Conservation (phyloP, 2,329 filamentous ascomycete genomes). For the Uncinocarpus reesii region DNA sequence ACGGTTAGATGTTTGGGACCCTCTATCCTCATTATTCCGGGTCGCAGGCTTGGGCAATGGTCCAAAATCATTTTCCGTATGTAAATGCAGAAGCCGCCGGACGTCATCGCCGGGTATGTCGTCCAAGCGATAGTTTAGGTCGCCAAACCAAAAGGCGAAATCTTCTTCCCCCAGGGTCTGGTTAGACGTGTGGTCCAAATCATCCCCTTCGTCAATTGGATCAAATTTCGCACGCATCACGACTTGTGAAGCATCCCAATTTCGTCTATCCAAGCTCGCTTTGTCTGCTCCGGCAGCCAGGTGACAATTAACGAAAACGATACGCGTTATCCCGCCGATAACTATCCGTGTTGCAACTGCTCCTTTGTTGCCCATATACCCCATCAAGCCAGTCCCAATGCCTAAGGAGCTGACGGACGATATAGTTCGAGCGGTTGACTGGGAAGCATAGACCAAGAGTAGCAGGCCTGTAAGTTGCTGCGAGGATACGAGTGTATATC, state of each 20-base stretch:
- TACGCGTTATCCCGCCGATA: conserved; percentile 75
- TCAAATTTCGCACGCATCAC: conserved; percentile 65
- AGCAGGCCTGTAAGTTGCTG: conserved; percentile 82
- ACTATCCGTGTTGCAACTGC: conserved; percentile 72
- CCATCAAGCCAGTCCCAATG: conserved; percentile 80
- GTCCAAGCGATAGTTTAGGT: conserved; percentile 87
- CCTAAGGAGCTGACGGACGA: conserved; percentile 71
- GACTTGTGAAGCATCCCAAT: conserved; percentile 83
- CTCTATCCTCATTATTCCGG: conserved; percentile 6
- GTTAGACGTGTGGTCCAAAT: conserved; percentile 40
- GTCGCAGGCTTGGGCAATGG: conserved; percentile 13
- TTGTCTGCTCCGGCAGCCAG: conserved; percentile 78
- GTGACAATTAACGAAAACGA: conserved; percentile 88
- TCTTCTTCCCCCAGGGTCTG: conserved; percentile 79
- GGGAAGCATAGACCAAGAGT: conserved; percentile 74
- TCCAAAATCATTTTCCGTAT: conserved; percentile 32
- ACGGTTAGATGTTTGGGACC: not conserved
- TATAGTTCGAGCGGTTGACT: conserved; percentile 61
- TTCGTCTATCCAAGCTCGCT: conserved; percentile 65
- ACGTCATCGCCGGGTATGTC: conserved; percentile 86
- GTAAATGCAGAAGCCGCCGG: conserved; percentile 67
- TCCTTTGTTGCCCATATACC: conserved; percentile 94
- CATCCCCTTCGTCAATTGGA: conserved; percentile 57
- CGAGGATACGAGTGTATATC: conserved; percentile 65
- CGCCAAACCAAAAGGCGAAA: conserved; percentile 91